Evolutionary conservation across 1,284 basidiomycete species (phyloP).

Genomic region (Crepidotus sp.): DNA sequence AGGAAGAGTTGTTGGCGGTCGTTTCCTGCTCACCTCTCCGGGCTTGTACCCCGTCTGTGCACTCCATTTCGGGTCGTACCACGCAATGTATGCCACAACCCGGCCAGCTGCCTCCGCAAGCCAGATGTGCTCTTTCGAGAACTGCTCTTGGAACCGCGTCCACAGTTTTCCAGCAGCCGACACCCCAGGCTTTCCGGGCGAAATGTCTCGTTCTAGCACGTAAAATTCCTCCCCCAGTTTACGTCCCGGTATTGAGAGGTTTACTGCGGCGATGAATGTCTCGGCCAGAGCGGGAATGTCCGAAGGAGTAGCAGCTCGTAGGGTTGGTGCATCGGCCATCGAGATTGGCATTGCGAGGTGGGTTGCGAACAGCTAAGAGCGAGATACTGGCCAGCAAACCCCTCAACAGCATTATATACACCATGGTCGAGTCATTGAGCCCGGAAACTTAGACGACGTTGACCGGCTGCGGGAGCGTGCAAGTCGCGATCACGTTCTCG

Average conservation of each 20-base stretch:
- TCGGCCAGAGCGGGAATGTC: constrained; percentile 7
- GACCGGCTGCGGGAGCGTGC: too few species aligned
- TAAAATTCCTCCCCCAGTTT: constrained; percentile 11
- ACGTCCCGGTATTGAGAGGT: constrained; percentile 5
- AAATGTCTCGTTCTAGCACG: constrained; percentile 4
- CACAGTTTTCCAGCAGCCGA: constrained; percentile 3
- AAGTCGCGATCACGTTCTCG: neutral
- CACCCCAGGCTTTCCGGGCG: constrained; percentile 5
- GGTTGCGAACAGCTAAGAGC: neutral
- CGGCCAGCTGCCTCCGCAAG: constrained; percentile 7
- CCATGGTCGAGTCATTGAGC: neutral
- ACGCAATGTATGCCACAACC: constrained; percentile 6
- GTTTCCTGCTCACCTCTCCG: constrained; percentile 1
- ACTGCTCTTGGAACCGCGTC: constrained; percentile 5
- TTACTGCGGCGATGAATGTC: neutral
- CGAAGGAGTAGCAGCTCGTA: neutral
- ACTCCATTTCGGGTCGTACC: constrained; percentile 4
- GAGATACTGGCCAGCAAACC: neutral
- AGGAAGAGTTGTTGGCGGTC: neutral
- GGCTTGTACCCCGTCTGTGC: neutral
- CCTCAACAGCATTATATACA: neutral
- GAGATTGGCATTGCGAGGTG: neutral
- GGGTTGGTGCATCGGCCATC: neutral
- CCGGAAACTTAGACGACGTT: too few species aligned
- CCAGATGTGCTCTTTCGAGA: constrained; percentile 5